Base-by-base conservation (phyloP, 495 filamentous ascomycete genomes). In the Podospora bellae-mahoneyi region DNA sequence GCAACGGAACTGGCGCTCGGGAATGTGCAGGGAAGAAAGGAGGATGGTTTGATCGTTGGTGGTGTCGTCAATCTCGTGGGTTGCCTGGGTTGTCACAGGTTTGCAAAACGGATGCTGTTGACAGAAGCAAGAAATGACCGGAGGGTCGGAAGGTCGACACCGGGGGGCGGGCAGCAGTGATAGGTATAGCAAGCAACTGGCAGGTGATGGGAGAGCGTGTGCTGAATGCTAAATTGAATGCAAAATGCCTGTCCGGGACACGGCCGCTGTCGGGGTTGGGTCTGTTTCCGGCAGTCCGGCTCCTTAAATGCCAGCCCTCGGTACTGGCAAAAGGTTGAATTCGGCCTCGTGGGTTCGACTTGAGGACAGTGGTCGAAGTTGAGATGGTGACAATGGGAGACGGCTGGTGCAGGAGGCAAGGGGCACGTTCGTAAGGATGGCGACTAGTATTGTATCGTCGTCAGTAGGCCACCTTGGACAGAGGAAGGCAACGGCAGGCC, bases 1-100 rank as follows among this genome's bases (percentile, higher is more conserved):
- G 77, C 77, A 79, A 79, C 77, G 68, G 65, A 68, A 72, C 58
- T 62, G 64, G 62, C 73, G 69, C 71, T 74, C 72, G 70, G 57
- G 57, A 59, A 18, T 69, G 64, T 69, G 39, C 39, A 48, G 39
- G 39, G 9, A 48, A 16, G 13, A 16, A 5, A 48, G 39, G 2
- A 48, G 15, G 39, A 10, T 48, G 13, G 5, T 13, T 48, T 48
- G 2, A 10, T 18, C 39, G 39, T 13, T 1, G 5, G 5, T 48
- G 39, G 9, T 10, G 39, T 48, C 39, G 39, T 2, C 39, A 48
- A 48, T 16, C 0, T 10, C 9, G 39, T 18, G 13, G 13, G 9
- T 3, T 48, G 39, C 9, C 15, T 48, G 39, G 39, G 39, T 48
- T 10, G 39, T 48, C 39, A 16, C 39, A 48, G 39, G 7, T 10